Conservation (phyloP, 305 asterid genomes). For the Fraxinus paxiana region DNA sequence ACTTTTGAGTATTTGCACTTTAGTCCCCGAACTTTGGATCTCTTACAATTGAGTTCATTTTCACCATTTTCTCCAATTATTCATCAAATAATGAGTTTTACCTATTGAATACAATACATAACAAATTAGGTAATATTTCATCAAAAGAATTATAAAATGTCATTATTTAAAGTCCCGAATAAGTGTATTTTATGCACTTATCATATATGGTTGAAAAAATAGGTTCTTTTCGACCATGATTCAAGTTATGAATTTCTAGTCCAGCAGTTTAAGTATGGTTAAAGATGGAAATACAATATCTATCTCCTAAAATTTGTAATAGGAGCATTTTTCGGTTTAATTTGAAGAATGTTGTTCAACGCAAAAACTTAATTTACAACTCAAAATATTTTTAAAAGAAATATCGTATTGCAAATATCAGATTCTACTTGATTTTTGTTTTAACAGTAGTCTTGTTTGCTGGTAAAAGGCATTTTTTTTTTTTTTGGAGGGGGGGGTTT, state of each 20-base stretch:
- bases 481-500: too few species aligned
- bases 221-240: neutral
- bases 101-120: neutral
- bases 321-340: neutral
- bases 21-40: neutral
- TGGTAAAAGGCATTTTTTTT: neutral
- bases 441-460: neutral
- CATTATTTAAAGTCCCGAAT: neutral
- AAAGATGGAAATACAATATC: neutral
- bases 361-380: neutral
- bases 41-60: neutral
- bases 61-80: neutral
- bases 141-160: too few species aligned
- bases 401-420: neutral
- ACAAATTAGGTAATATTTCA: neutral
- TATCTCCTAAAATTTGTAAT: neutral
- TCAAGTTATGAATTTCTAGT: neutral
- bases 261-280: neutral
- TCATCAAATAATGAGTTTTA: neutral
- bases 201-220: neutral
- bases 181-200: neutral
- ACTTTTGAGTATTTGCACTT: too few species aligned
- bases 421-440: neutral
- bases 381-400: neutral
- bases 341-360: neutral